Base-by-base conservation (phyloP, 2,329 filamentous ascomycete genomes). In the Pyrenochaeta sp. region DNA sequence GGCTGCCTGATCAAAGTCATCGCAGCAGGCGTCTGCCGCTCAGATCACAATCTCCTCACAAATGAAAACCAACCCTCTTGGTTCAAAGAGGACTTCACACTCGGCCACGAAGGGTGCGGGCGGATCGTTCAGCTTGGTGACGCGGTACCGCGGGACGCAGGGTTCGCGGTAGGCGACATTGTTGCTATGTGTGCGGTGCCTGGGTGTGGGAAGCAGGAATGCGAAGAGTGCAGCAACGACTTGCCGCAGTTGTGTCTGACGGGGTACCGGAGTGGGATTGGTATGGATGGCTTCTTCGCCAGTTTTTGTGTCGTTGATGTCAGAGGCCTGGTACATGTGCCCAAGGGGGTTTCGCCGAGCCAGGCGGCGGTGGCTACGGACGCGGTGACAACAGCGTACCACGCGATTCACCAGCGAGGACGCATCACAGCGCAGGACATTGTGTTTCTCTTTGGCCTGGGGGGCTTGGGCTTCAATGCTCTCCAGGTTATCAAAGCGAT, bases 301-400 rank as follows among this genome's bases (percentile, higher is more conserved):
- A 32, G 43, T 20, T 57, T 54, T 37, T 49, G 46, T 28, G 46
- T 51, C 7, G 42, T 60, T 3, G 51, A 57, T 34, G 29, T 57
- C 3, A 35, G 55, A 15, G 55, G 51, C 4, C 41, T 41, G 4
- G 51, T 55, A 10, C 48, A 53, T 27, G 49, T 60, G 1, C 55
- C 55, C 3, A 17, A 34, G 11, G 48, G 53, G 3, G 55, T 59
- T 4, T 48, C 48, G 7, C 51, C 55, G 2, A 48, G 41, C 26
- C 53, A 57, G 21, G 53, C 55, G 7, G 53, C 55, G 14, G 53
- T 60, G 5, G 55, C 55, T 11, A 57, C 55, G 3, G 53, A 60
- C 36, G 55, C 55, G 3, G 53, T 60, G 2, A 57, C 53, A 11
- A 60, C 55, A n/a, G 55, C 55, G 8, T 60, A 60, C 20, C 55